Percentiles rank a stretch among this genome's conserved stretches.
Evolutionary conservation across 371 early-diverging fungal genomes (phyloP).

Genomic region (Mycotypha africana): DNA sequence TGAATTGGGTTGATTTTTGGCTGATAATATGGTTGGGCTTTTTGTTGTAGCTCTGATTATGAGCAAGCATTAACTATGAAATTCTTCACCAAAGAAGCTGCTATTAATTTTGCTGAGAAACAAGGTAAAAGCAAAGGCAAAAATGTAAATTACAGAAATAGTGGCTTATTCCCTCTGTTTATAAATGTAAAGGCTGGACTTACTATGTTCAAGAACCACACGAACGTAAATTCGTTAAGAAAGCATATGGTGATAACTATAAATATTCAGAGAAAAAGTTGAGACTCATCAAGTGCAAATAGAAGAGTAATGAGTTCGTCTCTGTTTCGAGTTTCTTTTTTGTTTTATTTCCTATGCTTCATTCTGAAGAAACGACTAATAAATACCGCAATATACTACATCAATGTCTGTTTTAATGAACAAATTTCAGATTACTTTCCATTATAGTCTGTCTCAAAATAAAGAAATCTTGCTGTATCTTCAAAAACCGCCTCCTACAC

Average conservation of each 20-base stretch:
- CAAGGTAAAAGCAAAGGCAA: slow-evolving; percentile 56
- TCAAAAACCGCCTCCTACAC: slow-evolving; percentile 58
- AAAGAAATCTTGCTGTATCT: too few species aligned
- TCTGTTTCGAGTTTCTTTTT: too few species aligned
- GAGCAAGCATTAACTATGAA: slow-evolving; percentile 82
- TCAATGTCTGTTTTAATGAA: slow-evolving; percentile 2
- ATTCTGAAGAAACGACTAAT: too few species aligned
- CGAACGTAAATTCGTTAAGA: slow-evolving; percentile 63
- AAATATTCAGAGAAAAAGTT: slow-evolving; percentile 74
- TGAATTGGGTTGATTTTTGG: too few species aligned
- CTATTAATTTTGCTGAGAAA: slow-evolving; percentile 88
- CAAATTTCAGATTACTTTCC: slow-evolving; percentile 9
- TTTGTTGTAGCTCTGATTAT: slow-evolving; percentile 62
- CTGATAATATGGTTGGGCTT: too few species aligned
- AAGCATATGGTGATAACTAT: slow-evolving; percentile 90
- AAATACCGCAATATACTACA: too few species aligned
- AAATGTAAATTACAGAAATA: background rate
- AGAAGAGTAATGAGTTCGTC: too few species aligned
- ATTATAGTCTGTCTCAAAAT: background rate
- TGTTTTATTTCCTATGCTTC: background rate
- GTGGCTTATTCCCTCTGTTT: background rate
- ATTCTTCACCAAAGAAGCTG: slow-evolving; percentile 84
- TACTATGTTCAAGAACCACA: slow-evolving; percentile 88
- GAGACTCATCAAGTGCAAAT: slow-evolving; percentile 82
- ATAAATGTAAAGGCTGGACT: slow-evolving; percentile 57